Evolutionary conservation across 495 filamentous ascomycete genomes (phyloP).

Genomic region (Aspergillus ellipticus): DNA sequence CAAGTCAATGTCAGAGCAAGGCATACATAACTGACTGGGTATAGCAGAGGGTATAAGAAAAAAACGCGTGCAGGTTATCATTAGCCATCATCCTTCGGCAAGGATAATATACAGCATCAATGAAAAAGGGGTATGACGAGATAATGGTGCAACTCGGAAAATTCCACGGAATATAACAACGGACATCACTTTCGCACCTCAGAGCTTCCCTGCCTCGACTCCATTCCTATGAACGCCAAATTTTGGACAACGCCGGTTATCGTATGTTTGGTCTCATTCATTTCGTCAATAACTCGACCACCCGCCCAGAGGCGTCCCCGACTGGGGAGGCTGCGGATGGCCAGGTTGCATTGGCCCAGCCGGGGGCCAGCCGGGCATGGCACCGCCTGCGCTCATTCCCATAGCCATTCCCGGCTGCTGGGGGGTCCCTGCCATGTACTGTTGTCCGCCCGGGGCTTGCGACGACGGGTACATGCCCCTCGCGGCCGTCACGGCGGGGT

Average conservation of each 20-base stretch:
- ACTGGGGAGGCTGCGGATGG: slow-evolving; percentile 42
- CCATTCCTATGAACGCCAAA: slow-evolving; percentile 26
- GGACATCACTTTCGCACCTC: background rate
- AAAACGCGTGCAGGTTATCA: slow-evolving; percentile 38
- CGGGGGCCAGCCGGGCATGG: slow-evolving; percentile 42
- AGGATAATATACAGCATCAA: slow-evolving; percentile 25
- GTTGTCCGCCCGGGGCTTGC: slow-evolving; percentile 37
- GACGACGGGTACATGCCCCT: slow-evolving; percentile 42
- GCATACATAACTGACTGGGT: slow-evolving; percentile 21
- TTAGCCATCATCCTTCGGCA: slow-evolving; percentile 26
- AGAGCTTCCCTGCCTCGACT: slow-evolving; percentile 1
- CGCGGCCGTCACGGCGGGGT: slow-evolving; percentile 31
- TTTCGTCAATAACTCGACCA: slow-evolving; percentile 39
- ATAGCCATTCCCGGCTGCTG: slow-evolving; percentile 40
- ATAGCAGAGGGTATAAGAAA: slow-evolving; percentile 48
- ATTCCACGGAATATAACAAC: too few species aligned
- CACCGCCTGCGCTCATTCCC: slow-evolving; percentile 35
- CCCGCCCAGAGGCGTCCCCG: slow-evolving; percentile 41
- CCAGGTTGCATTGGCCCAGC: slow-evolving; percentile 41
- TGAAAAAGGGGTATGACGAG: slow-evolving; percentile 26
- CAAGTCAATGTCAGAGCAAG: slow-evolving; percentile 20
- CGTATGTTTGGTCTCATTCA: slow-evolving; percentile 14
- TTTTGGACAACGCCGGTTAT: slow-evolving; percentile 27
- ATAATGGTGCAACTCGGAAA: too few species aligned
- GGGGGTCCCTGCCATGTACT: slow-evolving; percentile 38